Evolutionary conservation across 106 monocot species (phyloP).

Genomic region (Narthecium ossifragum): DNA sequence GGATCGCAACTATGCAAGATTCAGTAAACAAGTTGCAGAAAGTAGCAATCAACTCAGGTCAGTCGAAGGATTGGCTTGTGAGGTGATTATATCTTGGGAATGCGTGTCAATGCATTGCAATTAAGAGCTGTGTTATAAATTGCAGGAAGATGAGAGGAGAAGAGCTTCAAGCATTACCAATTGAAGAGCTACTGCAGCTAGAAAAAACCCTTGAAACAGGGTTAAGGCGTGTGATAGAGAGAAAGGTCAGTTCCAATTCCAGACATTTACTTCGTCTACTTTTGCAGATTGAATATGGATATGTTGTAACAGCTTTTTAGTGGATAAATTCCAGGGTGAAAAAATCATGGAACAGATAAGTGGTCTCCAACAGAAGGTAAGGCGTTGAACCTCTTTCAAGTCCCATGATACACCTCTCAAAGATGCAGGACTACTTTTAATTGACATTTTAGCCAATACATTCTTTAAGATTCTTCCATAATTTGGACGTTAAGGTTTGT

Average conservation of each 20-base stretch:
- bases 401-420: too few relatives aligned
- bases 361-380: slow-evolving; percentile 44
- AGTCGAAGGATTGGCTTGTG: not conserved
- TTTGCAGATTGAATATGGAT: not conserved
- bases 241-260: slow-evolving; percentile 37
- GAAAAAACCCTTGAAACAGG: slow-evolving; percentile 60
- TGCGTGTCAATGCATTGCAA: not conserved
- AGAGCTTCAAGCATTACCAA: slow-evolving; percentile 48
- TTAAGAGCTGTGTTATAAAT: not conserved
- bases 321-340: slow-evolving; percentile 20
- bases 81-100: not conserved
- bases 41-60: slow-evolving; percentile 45
- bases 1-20: slow-evolving; percentile 23
- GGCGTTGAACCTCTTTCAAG: not conserved
- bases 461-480: not conserved
- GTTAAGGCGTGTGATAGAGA: slow-evolving; percentile 30
- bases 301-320: not conserved
- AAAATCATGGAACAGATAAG: slow-evolving; percentile 49
- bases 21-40: slow-evolving; percentile 46
- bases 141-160: slow-evolving; percentile 72
- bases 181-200: slow-evolving; percentile 50
- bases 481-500: not conserved
- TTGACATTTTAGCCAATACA: not conserved
- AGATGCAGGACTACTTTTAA: too few relatives aligned
- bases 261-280: not conserved